Evolutionary conservation across 805 yeast genomes (phyloP), one percentile per base, ranked within the genome.

Genomic region (Starmerella sp.): DNA sequence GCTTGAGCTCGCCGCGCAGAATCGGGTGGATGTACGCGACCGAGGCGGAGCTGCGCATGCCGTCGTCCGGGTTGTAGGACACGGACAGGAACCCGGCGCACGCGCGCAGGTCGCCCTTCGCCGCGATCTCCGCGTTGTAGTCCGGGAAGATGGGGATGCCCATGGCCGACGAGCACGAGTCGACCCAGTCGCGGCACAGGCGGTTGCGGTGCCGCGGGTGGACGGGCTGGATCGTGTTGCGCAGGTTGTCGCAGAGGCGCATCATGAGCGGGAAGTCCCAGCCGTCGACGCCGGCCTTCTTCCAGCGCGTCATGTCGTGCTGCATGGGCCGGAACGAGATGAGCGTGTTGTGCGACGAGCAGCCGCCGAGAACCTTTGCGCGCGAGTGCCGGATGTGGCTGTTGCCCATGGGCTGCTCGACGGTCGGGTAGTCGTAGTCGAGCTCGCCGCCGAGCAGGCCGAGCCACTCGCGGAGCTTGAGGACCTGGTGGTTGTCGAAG

Each of bases 281-380:
- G 45, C 66, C 69, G 52, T 59, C 57, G 49, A 67, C 67, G 43
- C 69, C 69, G 35, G 56, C 59, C 47, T 59, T 62, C 53, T 59
- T 65, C 66, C 68, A 66, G 48, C 58, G 57, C 48, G 65, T 68
- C 57, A 66, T 65, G 38, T 67, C 66, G 17, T 61, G 60, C 60
- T 66, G 65, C 55, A 64, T 57, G 39, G 68, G 67, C 15, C 67
- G 67, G 56, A 67, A 60, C 62, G 67, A 64, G 42, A 65, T 65
- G 50, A 67, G 65, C 56, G 65, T 65, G 61, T 67, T 67, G 51
- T 66, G 64, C 15, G 69, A 66, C 9, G 70, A 67, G 54, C 69
- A 64, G 11, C 70, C 70, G 39, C 70, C 70, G 17, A 67, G 63
- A 31, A 66, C 68, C 54, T 66, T 66, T 49, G 69, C 70, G 47